Evolutionary conservation across 2,329 filamentous ascomycete species (phyloP), one percentile per base, ranked within the genome.

Genomic region (Xylaria sp.): DNA sequence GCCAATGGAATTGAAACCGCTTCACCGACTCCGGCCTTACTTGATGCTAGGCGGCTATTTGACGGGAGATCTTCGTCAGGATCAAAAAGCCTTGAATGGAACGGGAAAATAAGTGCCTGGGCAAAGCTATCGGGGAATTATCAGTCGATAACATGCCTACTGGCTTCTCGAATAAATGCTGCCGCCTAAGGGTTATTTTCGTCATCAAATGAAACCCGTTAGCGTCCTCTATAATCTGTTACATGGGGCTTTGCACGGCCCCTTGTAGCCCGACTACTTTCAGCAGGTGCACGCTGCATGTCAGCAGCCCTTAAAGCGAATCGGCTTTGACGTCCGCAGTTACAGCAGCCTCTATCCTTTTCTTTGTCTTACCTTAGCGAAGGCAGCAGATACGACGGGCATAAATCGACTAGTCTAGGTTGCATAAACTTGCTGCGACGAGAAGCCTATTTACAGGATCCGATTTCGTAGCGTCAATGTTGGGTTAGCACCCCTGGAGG

Each of bases 271-370:
- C 67, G 55, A 59, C 57, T 59, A 21, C 55, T 55, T 64, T 66
- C 59, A 61, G 56, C 62, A 64, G 61, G 50, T 6, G 58, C 56
- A 66, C 64, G 53, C 67, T 71, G 71, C 71, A 71, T 69, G 66
- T 71, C 71, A 72, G 69, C 70, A 65, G 24, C 24, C 2, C 24
- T 21, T 58, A 24, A 56, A 21, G 36, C 69, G 45, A 71, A 71
- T 71, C 61, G 65, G 55, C 69, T 60, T 57, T 54, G 32, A 65
- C 55, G 39, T 58, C 14, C 50, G 48, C 39, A 58, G 59, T 58
- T 62, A 60, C 67, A 65, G 32, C 59, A 67, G 59, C 65, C 48
- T 66, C 63, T 64, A 56, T 47, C 51, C 48, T 67, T 56, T 55
- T 36, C 4, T 58, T 61, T 45, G 65, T 71, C 65, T 65, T 65